Evolutionary conservation across 345 rosid genomes (phyloP), one percentile per base, ranked within the genome.

Genomic region (thale cress (Arabidopsis thaliana)): DNA sequence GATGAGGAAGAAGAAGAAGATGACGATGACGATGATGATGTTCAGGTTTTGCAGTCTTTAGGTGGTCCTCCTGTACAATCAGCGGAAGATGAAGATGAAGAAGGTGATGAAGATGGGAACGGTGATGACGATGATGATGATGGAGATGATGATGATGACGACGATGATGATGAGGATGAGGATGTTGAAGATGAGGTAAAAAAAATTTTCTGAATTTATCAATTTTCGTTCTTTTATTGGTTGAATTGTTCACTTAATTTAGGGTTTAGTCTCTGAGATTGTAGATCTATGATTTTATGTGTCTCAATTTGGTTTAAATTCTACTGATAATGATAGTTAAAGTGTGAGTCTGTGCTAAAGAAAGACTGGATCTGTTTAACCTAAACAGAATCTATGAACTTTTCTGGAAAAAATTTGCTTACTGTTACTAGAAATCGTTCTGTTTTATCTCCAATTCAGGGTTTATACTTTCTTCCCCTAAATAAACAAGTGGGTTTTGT

Each of bases 81-180:
- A 2, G 87, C 60, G 0, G 87, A 85, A 24, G 93, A 88, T 12
- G 93, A 88, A 0, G 94, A 78, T 13, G 88, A 52, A 0, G 87
- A 83, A n/a, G 93, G 86, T 4, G 93, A 82, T 0, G 91, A 81
- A 0, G 86, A 84, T 1, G 93, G 82, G 8, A 56, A 70, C 65
- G 93, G 80, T 4, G 89, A 79, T 0, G 91, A 82, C 0, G 90
- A 79, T 0, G 95, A 78, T 0, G 88, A 80, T 0, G 90, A 72
- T 2, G 86, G 78, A 10, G 87, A 80, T 0, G 87, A 78, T 6
- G 91, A 75, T 0, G 89, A 71, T 1, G 97, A 74, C 0, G 96
- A 79, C 3, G 92, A 76, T 6, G 86, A 79, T 25, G 87, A 80
- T 1, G 86, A n/a, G n/a, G n/a, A 72, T 11, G 90, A 86, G 0